Base-by-base conservation (phyloP, 2,329 filamentous ascomycete species). In the Penicillium corylophilum region DNA sequence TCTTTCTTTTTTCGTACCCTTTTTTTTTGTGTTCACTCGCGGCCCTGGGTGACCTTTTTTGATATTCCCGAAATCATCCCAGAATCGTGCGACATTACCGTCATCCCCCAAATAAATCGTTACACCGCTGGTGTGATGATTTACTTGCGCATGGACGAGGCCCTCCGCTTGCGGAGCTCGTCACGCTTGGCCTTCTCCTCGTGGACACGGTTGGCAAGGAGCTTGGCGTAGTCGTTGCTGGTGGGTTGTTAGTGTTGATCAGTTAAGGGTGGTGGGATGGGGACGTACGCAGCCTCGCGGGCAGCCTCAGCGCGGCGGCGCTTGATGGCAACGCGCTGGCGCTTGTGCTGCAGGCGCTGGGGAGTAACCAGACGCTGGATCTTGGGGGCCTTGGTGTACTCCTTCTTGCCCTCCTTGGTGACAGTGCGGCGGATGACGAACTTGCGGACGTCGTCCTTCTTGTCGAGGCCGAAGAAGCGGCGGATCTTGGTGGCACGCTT, bases 381-480 rank as follows among this genome's bases (percentile, higher is more conserved):
- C 86, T 93, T 95, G 79, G 94, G 94, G 72, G 94, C 94, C 90
- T 99, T 99, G 88, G 93, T 96, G 88, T 97, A 97, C 71, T 92
- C 81, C 82, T 90, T 88, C 83, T 94, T 95, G 81, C 91, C 93
- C 85, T 97, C 94, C 75, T 87, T 89, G 82, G 91, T 86, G 73
- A 99, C 87, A 79, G 97, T 94, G 78, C 94, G 94, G 78, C 94
- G 94, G 74, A 99, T 97, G 79, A 99, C 94, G 83, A 96, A 99
- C 84, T 97, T 96, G 84, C 94, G 93, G 81, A 97, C 93, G 89
- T 99, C 94, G 85, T 99, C 94, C 88, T 97, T 92, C 92, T 97
- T 97, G 89, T 88, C 93, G 86, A 99, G 89, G 83, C 90, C 87
- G 84, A 97, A 99, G 89, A 99, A 99, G 78, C 87, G 88, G 80